Conservation (phyloP, 2,329 filamentous ascomycete genomes). For the Tolypocladium amazonense region DNA sequence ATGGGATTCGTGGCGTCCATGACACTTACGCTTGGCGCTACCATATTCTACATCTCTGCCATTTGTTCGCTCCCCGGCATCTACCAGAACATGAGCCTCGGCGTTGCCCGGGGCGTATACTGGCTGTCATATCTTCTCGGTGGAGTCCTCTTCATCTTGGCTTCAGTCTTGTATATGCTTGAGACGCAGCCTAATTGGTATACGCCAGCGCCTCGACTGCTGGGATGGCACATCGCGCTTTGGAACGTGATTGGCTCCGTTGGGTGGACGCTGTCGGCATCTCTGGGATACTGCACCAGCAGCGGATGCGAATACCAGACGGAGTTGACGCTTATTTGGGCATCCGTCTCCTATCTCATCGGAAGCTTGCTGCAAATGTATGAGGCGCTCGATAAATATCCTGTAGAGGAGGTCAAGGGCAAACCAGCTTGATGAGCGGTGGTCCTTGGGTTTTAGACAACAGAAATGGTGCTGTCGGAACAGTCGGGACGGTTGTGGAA, state of each 20-base stretch:
- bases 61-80: slow-evolving; percentile 51
- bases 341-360: slow-evolving; percentile 6
- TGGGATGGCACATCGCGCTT: slow-evolving; percentile 55
- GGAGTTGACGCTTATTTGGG: slow-evolving; percentile 20
- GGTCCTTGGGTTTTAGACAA: too few species aligned
- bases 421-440: too few species aligned
- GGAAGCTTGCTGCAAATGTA: slow-evolving; percentile 13
- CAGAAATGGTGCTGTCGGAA: too few species aligned
- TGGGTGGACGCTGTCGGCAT: slow-evolving; percentile 50
- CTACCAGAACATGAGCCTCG: slow-evolving; percentile 32
- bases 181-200: slow-evolving; percentile 56
- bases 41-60: slow-evolving; percentile 54
- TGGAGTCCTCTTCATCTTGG: slow-evolving; percentile 49
- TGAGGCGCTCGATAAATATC: slow-evolving; percentile 11
- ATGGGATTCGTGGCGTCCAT: slow-evolving; percentile 52
- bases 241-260: slow-evolving; percentile 53
- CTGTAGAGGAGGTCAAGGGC: neutral
- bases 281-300: slow-evolving; percentile 35
- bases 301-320: slow-evolving; percentile 28
- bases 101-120: slow-evolving; percentile 41
- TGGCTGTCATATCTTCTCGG: slow-evolving; percentile 50
- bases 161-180: slow-evolving; percentile 46
- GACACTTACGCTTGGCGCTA: slow-evolving; percentile 45
- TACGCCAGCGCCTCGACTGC: slow-evolving; percentile 36
- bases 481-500: too few species aligned